Conservation (phyloP, 306 rosid species). For the Prinsepia uniflora region DNA sequence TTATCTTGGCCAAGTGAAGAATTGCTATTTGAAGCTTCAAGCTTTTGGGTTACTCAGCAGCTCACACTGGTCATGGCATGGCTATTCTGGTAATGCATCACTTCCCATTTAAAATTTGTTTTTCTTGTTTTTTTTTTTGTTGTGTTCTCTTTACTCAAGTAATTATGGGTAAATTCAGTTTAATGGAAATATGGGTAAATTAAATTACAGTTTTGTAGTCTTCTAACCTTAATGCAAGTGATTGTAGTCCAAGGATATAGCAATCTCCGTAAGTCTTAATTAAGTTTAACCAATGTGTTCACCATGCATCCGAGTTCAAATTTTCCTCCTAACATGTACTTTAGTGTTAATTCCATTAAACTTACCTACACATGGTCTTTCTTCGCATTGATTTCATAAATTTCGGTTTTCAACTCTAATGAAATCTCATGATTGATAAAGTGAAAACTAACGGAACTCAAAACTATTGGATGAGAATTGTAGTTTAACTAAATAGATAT, state of each 20-base stretch:
- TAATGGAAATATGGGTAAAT: background rate
- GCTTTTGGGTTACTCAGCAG: background rate
- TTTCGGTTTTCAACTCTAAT: background rate
- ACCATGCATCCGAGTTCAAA: no score
- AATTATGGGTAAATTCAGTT: background rate
- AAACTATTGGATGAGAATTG: no score
- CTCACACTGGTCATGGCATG: background rate
- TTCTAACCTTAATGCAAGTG: background rate
- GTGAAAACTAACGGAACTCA: background rate
- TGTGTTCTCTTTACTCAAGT: background rate
- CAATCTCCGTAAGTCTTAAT: background rate
- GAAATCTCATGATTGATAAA: background rate
- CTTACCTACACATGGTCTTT: background rate
- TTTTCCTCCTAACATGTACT: no score
- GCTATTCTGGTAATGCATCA: background rate
- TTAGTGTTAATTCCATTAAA: no score
- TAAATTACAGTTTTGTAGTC: background rate
- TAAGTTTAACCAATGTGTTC: no score
- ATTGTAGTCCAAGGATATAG: background rate
- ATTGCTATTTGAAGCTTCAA: background rate
- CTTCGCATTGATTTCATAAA: background rate
- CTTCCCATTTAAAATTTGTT: background rate
- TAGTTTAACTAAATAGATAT: no score
- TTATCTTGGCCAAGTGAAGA: background rate
- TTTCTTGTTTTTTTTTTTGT: background rate